Base-by-base conservation (phyloP, 768 basidiomycete species). In the Saitozyma podzolica region DNA sequence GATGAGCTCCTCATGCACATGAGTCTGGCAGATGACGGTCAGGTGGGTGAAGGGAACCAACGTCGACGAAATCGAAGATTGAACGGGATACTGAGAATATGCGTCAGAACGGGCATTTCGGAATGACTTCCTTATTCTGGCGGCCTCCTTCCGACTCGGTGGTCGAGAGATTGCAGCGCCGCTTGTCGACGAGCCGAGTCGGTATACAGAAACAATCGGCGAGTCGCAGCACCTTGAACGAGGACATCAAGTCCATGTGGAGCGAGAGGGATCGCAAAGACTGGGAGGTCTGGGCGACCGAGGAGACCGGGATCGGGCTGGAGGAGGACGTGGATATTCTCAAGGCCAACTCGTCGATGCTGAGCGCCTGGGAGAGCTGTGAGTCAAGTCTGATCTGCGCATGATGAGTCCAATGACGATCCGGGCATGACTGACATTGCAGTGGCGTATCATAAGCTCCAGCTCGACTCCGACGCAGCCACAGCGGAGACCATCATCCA, bases 1-100 rank as follows among this genome's bases (percentile, higher is more conserved):
- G 65, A 66, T 48, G 65, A 66, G 42, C 42, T 66, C 14, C 50
- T 66, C 41, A 62, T 66, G 65, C 65, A 66, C 43, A 66, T 67
- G 65, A 58, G 59, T 20, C 45, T 67, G 17, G 65, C 65, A 10
- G 65, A 67, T 29, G 62, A 67, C 20, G 61, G 65, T 37, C 54
- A 63, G 58, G 65, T 67, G 50, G 20, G 58, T n/a, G 2, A n/a
- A 40, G 8, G 29, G 16, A 16, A 14, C 19, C 19, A 29, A 29
- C 2, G 29, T 17, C 19, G 17, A 3, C 14, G 47, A 48, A 14
- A 48, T 29, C 29, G 29, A 29, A 2, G 29, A 29, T 29, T 2
- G 5, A 29, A 29, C 29, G 13, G n/a, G 13, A 6, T 3, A 47
- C 13, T 13, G 3, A 11, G 29, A 29, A 5, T 29, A 17, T 3